These are phyloP conservation scores for Peterozyma toletana DNA, from an alignment of 805 yeast species.

Conservation along the genomic window DNA sequence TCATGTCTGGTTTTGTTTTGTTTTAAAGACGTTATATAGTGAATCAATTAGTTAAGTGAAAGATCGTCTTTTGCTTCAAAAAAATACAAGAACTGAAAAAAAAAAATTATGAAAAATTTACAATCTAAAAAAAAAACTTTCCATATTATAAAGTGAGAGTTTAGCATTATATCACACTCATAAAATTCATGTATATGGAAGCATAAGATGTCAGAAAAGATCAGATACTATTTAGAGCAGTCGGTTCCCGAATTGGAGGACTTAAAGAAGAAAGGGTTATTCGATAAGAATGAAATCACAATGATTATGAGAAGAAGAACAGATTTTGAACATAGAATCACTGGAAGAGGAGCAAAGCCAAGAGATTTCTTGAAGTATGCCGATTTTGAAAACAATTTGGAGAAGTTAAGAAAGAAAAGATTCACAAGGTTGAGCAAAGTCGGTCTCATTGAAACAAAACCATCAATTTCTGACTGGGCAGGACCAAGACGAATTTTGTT, in stretches of 20 bases:
- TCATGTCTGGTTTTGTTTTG: not conserved
- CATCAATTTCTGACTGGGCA: constrained; percentile 80
- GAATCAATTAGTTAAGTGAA: too few relatives aligned
- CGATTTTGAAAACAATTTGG: constrained; percentile 74
- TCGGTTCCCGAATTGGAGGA: constrained; percentile 92
- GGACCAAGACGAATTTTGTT: constrained; percentile 74
- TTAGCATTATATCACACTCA: too few relatives aligned
- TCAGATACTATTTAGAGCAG: constrained; percentile 50
- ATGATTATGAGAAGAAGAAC: constrained; percentile 89
- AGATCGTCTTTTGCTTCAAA: not conserved
- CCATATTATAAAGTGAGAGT: not conserved
- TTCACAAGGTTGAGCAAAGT: constrained; percentile 51
- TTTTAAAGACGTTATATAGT: too few relatives aligned
- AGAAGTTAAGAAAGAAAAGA: constrained; percentile 68
- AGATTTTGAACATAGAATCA: constrained; percentile 87
- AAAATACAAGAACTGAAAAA: not conserved
- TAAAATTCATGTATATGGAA: not conserved
- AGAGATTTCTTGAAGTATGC: constrained; percentile 74
- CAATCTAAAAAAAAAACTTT: not conserved
- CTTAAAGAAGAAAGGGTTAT: constrained; percentile 70
- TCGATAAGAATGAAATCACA: constrained; percentile 75
- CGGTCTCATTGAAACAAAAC: constrained; percentile 49
- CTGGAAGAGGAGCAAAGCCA: constrained; percentile 74
- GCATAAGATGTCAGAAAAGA: constrained; percentile 28
- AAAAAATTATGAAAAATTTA: not conserved